Percentiles rank a stretch among this genome's conserved stretches.
These are phyloP conservation scores for Sporothrix pallida DNA, from an alignment of 2,329 filamentous ascomycete species.

Conservation along the genomic window DNA sequence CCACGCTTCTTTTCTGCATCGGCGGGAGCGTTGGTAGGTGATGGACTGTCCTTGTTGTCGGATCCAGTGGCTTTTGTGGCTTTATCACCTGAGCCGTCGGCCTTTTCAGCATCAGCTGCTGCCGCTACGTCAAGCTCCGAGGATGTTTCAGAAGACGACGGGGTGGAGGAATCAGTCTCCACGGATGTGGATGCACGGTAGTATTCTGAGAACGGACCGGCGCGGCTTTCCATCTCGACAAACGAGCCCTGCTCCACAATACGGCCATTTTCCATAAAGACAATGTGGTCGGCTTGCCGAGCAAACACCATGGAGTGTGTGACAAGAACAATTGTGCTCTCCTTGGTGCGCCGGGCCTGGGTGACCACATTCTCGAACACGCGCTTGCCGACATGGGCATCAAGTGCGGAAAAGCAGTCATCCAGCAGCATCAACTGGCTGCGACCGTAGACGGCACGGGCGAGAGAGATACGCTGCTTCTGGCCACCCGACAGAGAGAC, in stretches of 20 bases:
- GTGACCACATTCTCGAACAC: slow-evolving; percentile 67
- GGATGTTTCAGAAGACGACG: not conserved
- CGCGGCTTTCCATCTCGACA: slow-evolving; percentile 55
- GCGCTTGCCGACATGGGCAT: slow-evolving; percentile 64
- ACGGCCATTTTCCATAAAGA: slow-evolving; percentile 70
- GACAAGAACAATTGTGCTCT: slow-evolving; percentile 39
- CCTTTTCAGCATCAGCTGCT: not conserved
- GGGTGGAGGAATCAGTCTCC: not conserved
- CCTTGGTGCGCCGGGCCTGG: slow-evolving; percentile 26
- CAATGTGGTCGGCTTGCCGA: slow-evolving; percentile 69
- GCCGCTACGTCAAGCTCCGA: not conserved
- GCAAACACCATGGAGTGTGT: slow-evolving; percentile 58
- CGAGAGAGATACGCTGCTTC: slow-evolving; percentile 56
- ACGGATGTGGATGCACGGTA: not conserved
- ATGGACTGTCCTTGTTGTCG: not conserved
- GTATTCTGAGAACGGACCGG: not conserved
- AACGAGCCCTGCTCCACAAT: slow-evolving; percentile 69
- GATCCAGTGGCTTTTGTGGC: too few species aligned
- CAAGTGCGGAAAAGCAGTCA: slow-evolving; percentile 62
- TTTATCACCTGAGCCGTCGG: not conserved
- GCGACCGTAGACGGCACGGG: slow-evolving; percentile 58
- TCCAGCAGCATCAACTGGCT: slow-evolving; percentile 62
- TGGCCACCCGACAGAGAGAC: slow-evolving; percentile 57
- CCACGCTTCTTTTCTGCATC: slow-evolving; percentile 25
- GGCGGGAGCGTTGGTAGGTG: slow-evolving; percentile 17